These are phyloP conservation scores for Myotisia sp. DNA, from an alignment of 2,329 filamentous ascomycete species.

Conservation along the genomic window DNA sequence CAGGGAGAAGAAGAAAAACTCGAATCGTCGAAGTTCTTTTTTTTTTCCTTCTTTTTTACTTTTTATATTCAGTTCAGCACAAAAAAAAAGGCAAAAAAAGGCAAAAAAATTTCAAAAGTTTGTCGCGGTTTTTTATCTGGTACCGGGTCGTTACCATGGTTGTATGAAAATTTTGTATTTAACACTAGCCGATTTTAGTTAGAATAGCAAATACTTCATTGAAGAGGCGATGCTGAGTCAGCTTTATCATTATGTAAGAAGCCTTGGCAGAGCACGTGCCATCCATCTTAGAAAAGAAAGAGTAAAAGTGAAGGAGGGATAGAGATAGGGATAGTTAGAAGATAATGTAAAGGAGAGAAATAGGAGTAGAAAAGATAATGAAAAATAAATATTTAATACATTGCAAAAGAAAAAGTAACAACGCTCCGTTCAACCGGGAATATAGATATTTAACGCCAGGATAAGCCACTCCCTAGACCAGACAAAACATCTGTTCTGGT, in stretches of 20 bases:
- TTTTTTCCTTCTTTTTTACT: too few relatives aligned
- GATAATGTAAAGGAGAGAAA: not conserved
- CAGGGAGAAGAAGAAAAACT: not conserved
- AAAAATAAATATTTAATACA: too few relatives aligned
- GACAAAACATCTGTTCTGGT: too few relatives aligned
- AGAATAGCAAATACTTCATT: not conserved
- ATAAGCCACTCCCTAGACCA: too few relatives aligned
- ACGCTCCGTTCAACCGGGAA: too few relatives aligned
- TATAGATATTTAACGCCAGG: too few relatives aligned
- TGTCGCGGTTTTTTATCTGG: too few relatives aligned
- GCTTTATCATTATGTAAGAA: not conserved
- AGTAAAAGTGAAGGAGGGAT: not conserved
- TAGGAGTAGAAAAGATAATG: conserved; percentile 11
- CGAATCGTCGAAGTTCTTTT: not conserved
- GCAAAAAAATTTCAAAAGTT: conserved; percentile 1
- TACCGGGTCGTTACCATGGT: too few relatives aligned
- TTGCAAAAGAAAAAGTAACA: too few relatives aligned
- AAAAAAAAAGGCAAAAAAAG: not conserved
- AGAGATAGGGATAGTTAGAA: not conserved
- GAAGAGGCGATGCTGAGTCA: not conserved
- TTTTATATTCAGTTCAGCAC: not conserved
- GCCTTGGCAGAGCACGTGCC: conserved; percentile 1
- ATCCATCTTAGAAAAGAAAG: conserved; percentile 2
- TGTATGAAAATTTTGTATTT: conserved; percentile 2
- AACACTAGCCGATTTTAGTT: not conserved